Base-by-base conservation (phyloP, 805 yeast genomes). In the Yarrowia divulgata region DNA sequence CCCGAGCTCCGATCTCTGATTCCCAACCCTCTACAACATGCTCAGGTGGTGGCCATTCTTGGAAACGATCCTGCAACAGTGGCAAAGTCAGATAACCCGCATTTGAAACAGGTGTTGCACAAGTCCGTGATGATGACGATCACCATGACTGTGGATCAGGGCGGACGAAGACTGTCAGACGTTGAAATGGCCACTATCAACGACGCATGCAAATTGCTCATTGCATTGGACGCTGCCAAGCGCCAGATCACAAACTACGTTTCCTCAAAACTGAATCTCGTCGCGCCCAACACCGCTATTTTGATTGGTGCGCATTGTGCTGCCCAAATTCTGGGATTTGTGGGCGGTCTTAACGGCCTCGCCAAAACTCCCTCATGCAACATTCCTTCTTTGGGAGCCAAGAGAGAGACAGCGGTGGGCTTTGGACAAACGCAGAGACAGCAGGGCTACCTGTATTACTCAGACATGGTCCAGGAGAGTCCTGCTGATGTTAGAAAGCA, bases 361-460 rank as follows among this genome's bases (percentile, higher is more conserved):
- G 86, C 92, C 2, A 79, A 78, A 39, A 85, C 90, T 0, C 97
- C 97, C 0, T 83, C 97, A 3, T 91, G 98, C 74, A 94, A 94
- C 75, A 74, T 94, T 29, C 87, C 97, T 0, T 86, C 96, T 0
- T 79, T 91, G 60, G 97, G 97, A 0, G 84, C 85, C 14, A 83
- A 83, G 52, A 78, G 83, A 67, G 73, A 68, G 19, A 71, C 76
- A 69, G 76, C 81, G 0, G 74, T 80, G 19, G 83, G 82, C 0
- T 76, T 81, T 55, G 85, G 86, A 7, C 77, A 80, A 13, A 74
- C 80, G 14, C 9, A 78, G 35, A 70, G 90, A 49, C 89, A 88
- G 69, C 85, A 88, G 64, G 97, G 97, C 0, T 89, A 85, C 74
- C 74, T 93, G 3, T 90, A 84, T 76, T 79, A 85, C 70, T 81